These are phyloP conservation scores for Cercophora sp. DNA, from an alignment of 495 filamentous ascomycete genomes.

Conservation along the genomic window DNA sequence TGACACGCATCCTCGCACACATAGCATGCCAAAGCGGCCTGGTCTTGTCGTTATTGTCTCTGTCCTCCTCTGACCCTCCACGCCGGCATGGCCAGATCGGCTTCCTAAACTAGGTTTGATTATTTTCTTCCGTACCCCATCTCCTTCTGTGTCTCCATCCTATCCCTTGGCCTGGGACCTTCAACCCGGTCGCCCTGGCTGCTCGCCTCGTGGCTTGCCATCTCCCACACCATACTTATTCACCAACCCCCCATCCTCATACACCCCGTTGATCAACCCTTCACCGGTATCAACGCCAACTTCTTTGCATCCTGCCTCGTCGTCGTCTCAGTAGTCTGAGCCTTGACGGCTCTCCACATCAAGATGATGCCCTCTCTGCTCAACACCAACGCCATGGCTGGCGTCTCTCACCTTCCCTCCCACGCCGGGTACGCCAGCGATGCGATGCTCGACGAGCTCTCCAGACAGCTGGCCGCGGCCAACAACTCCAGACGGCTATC, in stretches of 20 bases:
- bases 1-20: conserved; percentile 30
- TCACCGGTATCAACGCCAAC: neutral
- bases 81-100: conserved; percentile 22
- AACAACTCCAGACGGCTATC: conserved; percentile 37
- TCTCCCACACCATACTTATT: conserved; percentile 5
- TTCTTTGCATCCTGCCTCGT: conserved; percentile 5
- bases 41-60: conserved; percentile 22
- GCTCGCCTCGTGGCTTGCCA: neutral
- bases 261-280: neutral
- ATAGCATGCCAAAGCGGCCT: conserved; percentile 33
- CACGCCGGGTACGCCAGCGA: conserved; percentile 23
- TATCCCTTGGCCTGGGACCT: conserved; percentile 4
- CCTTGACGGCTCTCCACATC: conserved; percentile 9
- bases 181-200: neutral
- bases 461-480: conserved; percentile 32
- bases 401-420: conserved; percentile 14
- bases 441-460: conserved; percentile 35
- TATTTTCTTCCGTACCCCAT: conserved; percentile 16
- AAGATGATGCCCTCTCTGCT: conserved; percentile 30
- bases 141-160: conserved; percentile 7
- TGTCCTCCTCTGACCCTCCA: conserved; percentile 24
- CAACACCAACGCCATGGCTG: conserved; percentile 24
- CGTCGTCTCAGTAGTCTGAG: too few relatives aligned
- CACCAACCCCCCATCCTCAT: neutral
- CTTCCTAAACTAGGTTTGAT: conserved; percentile 27